Conservation (phyloP, 2,329 filamentous ascomycete species). For the Fusarium penzigii region DNA sequence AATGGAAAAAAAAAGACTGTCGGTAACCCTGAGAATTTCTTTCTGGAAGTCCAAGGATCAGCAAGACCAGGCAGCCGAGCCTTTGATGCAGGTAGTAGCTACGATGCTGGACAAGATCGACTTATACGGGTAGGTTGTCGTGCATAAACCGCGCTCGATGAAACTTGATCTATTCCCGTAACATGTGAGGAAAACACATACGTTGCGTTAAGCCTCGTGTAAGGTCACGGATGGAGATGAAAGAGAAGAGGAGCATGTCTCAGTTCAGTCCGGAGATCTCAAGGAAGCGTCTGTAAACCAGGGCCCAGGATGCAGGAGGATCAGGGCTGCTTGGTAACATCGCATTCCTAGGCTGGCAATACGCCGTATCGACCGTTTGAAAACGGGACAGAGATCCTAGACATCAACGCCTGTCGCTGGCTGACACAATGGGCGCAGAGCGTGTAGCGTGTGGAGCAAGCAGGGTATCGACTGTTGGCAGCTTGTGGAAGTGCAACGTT, state of each 20-base stretch:
- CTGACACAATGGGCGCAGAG: neutral
- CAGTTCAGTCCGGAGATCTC: neutral
- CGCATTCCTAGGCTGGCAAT: neutral
- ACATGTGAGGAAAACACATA: neutral
- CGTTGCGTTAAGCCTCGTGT: neutral
- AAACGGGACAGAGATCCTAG: neutral
- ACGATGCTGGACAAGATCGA: neutral
- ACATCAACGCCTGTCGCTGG: neutral
- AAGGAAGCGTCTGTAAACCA: neutral
- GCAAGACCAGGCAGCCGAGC: neutral
- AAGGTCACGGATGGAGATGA: neutral
- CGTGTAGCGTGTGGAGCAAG: neutral
- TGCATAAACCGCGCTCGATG: neutral
- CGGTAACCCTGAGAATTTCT: neutral
- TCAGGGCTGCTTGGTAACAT: neutral
- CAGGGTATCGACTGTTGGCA: conserved; percentile 5
- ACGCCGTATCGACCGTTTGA: neutral
- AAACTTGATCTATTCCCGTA: neutral
- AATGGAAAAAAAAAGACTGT: neutral
- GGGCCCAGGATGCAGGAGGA: neutral
- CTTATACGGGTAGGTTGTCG: neutral
- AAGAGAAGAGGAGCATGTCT: neutral
- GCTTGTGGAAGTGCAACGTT: conserved; percentile 9
- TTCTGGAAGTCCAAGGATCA: neutral
- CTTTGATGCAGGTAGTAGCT: neutral